Evolutionary conservation across 139 green algal species (phyloP).

Genomic region (Volvox reticuliferus): DNA sequence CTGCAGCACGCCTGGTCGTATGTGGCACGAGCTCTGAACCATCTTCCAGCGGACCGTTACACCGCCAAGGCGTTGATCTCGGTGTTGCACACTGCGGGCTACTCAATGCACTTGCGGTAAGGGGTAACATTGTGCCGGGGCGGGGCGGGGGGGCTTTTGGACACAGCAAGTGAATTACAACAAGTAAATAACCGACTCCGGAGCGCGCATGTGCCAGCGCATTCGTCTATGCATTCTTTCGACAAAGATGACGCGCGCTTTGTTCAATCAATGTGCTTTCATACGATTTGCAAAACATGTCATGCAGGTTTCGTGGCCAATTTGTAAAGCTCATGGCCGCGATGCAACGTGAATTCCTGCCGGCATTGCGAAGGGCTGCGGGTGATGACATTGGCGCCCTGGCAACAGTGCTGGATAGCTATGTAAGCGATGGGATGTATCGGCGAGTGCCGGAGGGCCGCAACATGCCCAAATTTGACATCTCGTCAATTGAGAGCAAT

Average conservation of each 20-base stretch:
- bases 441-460: conserved; percentile 64
- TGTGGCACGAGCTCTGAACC: conserved; percentile 73
- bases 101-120: conserved; percentile 56
- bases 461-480: conserved; percentile 69
- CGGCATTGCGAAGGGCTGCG: conserved; percentile 46
- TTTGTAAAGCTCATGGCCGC: conserved; percentile 75
- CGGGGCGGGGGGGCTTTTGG: not conserved
- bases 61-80: conserved; percentile 73
- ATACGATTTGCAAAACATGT: too few species aligned
- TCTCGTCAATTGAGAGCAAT: conserved; percentile 40
- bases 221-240: too few species aligned
- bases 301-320: conserved; percentile 61
- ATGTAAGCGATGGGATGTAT: conserved; percentile 57
- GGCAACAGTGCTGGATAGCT: conserved; percentile 64
- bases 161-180: not conserved
- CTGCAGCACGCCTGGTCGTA: conserved; percentile 72
- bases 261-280: too few species aligned
- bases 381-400: conserved; percentile 55
- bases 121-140: not conserved
- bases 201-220: not conserved
- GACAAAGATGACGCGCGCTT: too few species aligned
- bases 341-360: conserved; percentile 66
- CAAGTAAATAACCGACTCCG: not conserved
- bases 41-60: conserved; percentile 70
- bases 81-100: conserved; percentile 73